Percentiles rank a stretch among this genome's conserved stretches.
Conservation (phyloP, 306 rosid species). For the Lathyrus oleraceus region DNA sequence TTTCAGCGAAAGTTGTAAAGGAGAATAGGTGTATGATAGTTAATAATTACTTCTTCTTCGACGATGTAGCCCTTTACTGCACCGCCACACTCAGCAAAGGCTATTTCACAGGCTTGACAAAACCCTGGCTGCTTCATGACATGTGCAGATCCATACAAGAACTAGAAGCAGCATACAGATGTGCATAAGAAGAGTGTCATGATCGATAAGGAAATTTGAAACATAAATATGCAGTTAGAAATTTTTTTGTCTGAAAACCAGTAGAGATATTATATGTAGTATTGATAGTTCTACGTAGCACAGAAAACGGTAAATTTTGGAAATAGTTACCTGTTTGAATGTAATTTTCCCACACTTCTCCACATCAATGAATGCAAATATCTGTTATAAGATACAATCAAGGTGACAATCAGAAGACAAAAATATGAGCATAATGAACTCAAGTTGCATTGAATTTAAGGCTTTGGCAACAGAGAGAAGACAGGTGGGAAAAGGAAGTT, state of each 20-base stretch:
- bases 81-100: constrained; percentile 57
- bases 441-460: background rate
- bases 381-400: constrained; percentile 49
- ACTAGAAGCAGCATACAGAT: constrained; percentile 53
- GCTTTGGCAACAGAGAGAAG: constrained; percentile 20
- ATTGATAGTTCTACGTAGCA: background rate
- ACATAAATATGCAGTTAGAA: constrained; percentile 2
- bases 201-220: constrained; percentile 7
- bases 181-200: background rate
- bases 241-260: constrained; percentile 13
- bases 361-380: constrained; percentile 70
- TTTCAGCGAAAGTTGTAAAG: constrained; percentile 9
- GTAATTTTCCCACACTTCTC: constrained; percentile 69
- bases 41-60: constrained; percentile 65
- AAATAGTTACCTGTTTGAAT: constrained; percentile 67
- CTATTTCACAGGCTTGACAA: constrained; percentile 68
- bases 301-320: constrained; percentile 11
- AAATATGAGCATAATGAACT: constrained; percentile 6
- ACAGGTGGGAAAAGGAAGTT: too few species aligned
- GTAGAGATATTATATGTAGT: background rate
- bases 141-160: constrained; percentile 68
- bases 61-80: constrained; percentile 46
- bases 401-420: constrained; percentile 7
- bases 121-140: constrained; percentile 67
- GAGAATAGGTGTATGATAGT: constrained; percentile 17